Conservation (phyloP, 2,329 filamentous ascomycete genomes). For the Fulvia fulva region DNA sequence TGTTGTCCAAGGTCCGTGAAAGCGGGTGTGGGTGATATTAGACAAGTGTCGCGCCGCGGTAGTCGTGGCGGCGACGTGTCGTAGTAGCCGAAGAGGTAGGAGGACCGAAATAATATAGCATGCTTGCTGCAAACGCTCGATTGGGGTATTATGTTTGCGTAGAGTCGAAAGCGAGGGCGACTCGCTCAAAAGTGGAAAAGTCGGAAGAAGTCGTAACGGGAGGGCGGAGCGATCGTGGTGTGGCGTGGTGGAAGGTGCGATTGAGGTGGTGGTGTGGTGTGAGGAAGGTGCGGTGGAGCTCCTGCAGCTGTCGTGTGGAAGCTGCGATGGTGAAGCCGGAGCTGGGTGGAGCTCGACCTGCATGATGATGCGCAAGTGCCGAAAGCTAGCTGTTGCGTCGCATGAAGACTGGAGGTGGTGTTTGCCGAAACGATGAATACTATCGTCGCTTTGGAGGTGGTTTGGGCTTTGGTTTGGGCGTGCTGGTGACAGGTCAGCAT, state of each 20-base stretch:
- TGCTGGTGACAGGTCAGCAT: slow-evolving; percentile 22
- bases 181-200: background rate
- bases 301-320: background rate
- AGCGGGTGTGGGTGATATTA: slow-evolving; percentile 1
- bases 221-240: background rate
- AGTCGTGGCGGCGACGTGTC: background rate
- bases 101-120: slow-evolving; percentile 10
- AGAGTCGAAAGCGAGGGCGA: background rate
- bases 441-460: slow-evolving; percentile 32
- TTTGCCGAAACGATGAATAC: background rate
- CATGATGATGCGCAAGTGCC: background rate
- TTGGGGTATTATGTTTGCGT: slow-evolving; percentile 19
- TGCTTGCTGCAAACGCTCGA: slow-evolving; percentile 20
- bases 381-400: background rate
- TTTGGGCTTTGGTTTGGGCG: slow-evolving; percentile 43
- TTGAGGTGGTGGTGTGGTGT: background rate
- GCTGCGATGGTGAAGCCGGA: background rate
- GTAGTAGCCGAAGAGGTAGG: background rate
- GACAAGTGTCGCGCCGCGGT: slow-evolving; percentile 5
- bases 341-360: background rate
- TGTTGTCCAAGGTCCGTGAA: slow-evolving; percentile 11
- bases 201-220: background rate
- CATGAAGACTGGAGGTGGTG: background rate
- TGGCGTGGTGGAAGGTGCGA: background rate
- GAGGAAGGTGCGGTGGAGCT: background rate